A percentile compares a stretch with the other conserved stretches of the same genome.
These are phyloP conservation scores for Rhododendron simsii DNA, from an alignment of 148 eudicot species.

Conservation along the genomic window DNA sequence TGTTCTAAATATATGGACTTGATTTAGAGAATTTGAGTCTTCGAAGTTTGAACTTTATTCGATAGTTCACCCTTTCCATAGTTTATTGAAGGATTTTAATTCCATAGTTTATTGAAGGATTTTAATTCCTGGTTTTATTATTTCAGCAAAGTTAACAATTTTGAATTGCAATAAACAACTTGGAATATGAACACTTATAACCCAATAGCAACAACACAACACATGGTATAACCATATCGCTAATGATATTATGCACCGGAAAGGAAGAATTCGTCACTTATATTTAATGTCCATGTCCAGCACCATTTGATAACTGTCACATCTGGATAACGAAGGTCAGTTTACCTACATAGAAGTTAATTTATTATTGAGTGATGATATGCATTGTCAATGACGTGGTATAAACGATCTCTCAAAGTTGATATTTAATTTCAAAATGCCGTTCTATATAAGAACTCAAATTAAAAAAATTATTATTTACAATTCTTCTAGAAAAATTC, in stretches of 20 bases:
- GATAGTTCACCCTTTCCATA: not conserved
- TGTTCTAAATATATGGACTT: not conserved
- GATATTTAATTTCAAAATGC: not conserved
- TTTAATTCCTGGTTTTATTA: not conserved
- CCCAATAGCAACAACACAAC: not conserved
- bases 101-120: not conserved
- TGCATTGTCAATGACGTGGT: not conserved
- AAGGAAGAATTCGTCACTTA: not conserved
- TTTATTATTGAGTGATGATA: not conserved
- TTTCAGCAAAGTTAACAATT: too few species aligned
- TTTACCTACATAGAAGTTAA: not conserved
- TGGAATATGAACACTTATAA: not conserved
- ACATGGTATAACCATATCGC: not conserved
- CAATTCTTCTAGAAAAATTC: not conserved
- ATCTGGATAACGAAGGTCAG: not conserved
- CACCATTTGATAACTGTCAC: not conserved
- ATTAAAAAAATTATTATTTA: not conserved
- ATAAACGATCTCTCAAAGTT: not conserved
- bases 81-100: not conserved
- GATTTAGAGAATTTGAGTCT: not conserved
- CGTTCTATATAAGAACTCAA: not conserved
- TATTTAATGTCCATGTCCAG: not conserved
- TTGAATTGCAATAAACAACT: not conserved
- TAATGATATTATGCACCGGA: not conserved
- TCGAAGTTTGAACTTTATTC: not conserved